Evolutionary conservation across 192 early-diverging fungal genomes (phyloP).

Genomic region (Piromyces finnis): DNA sequence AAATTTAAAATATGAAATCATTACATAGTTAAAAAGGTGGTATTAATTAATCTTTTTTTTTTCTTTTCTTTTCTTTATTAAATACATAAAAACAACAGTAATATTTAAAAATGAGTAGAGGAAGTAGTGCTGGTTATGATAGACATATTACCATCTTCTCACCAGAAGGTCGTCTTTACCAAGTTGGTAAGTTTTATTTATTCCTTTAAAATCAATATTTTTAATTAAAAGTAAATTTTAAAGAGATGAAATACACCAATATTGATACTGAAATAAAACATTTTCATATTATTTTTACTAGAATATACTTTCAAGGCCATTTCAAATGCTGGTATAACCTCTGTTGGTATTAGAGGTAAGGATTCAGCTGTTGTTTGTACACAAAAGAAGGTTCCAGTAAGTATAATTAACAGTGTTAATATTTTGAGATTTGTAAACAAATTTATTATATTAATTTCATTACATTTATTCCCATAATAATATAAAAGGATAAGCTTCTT

Average conservation of each 20-base stretch:
- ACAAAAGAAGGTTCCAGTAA: constrained; percentile 90
- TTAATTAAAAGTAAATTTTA: too few relatives aligned
- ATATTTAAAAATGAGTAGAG: neutral
- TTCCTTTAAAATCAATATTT: neutral
- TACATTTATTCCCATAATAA: neutral
- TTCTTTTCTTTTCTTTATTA: too few relatives aligned
- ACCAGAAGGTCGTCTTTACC: constrained; percentile 95
- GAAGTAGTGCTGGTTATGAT: constrained; percentile 60
- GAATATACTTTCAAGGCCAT: constrained; percentile 99
- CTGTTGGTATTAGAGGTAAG: constrained; percentile 87
- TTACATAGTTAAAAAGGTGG: too few relatives aligned
- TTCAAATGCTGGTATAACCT: constrained; percentile 85
- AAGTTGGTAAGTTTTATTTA: constrained; percentile 65
- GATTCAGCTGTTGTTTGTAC: constrained; percentile 88
- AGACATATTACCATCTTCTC: constrained; percentile 99
- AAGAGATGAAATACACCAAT: too few relatives aligned
- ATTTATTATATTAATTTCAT: constrained; percentile 15
- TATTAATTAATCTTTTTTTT: too few relatives aligned
- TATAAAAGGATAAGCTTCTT: constrained; percentile 95
- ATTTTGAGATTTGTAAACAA: too few relatives aligned
- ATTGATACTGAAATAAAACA: too few relatives aligned
- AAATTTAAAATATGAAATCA: too few relatives aligned
- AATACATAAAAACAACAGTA: neutral
- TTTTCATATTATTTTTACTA: constrained; percentile 13
- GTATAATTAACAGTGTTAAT: too few relatives aligned